Evolutionary conservation across 768 basidiomycete species (phyloP), one percentile per base, ranked within the genome.

Genomic region (Pisolithus marmoratus): DNA sequence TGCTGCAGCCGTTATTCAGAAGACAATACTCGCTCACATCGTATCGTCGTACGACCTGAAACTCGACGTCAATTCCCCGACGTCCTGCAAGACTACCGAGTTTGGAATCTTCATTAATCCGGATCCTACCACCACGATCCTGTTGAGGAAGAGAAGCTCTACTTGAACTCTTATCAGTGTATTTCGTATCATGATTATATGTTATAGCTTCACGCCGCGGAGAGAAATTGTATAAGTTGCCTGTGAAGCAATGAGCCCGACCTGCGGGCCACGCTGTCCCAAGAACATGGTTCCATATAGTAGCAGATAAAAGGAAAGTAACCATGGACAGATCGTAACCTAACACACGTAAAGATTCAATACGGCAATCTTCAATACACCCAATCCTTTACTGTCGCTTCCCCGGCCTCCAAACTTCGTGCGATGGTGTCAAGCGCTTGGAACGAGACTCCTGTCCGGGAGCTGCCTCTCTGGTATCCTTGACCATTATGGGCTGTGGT

Each of bases 21-120:
- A 77, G 51, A 60, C 67, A 8, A 66, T 73, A 57, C 60, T 74
- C 48, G 59, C 70, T 8, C 62, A 72, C 45, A 49, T 74, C 15
- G 49, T 76, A 1, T 23, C 70, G 49, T 67, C 69, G 20, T 77
- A 73, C 51, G 74, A 77, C 54, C 29, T 74, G 4, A 69, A 68
- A 57, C 54, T 80, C 77, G 60, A 80, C 77, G 69, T 79, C 66
- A 65, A 72, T 75, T 60, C 66, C 66, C 56, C 72, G 69, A 9
- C 9, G 20, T n/a, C 46, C 4, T 11, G 20, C 19, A 34, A 23
- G 12, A 22, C 29, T 5, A 4, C 14, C 9, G 24, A 45, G n/a
- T 36, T 34, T 12, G 46, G 46, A 7, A 36, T 34, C 14, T 34
- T 34, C 20, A 20, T 47, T 19, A 15, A 3, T 12, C 31, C 34